phyloP scores from a whole-genome alignment of 1,284 basidiomycete genomes.

The Dichomitus squalens region DNA sequence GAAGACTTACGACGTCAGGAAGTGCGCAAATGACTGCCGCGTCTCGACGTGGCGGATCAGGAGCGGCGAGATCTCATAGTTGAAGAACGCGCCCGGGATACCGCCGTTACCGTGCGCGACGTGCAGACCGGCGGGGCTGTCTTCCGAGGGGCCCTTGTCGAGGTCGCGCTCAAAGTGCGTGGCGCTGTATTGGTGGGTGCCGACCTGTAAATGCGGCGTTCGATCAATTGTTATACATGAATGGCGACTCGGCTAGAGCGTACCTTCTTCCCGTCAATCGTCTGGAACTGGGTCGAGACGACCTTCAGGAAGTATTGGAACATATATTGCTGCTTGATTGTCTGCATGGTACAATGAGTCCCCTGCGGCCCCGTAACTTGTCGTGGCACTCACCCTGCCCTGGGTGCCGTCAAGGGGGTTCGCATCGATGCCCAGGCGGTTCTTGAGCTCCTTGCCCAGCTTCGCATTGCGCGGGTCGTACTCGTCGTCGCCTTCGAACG shows the following conservation, averaged over 20 bases:
- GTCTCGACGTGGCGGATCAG: slow-evolving; percentile 90
- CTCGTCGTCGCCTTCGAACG: slow-evolving; percentile 85
- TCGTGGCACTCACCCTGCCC: slow-evolving; percentile 52
- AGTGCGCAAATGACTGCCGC: slow-evolving; percentile 95
- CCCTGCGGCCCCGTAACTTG: neutral
- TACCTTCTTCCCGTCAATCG: slow-evolving; percentile 75
- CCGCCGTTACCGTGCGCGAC: slow-evolving; percentile 84
- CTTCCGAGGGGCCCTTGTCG: slow-evolving; percentile 56
- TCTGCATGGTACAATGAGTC: slow-evolving; percentile 41
- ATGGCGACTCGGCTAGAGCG: slow-evolving; percentile 25
- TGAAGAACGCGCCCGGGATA: slow-evolving; percentile 90
- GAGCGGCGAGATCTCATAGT: slow-evolving; percentile 98
- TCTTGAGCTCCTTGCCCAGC: slow-evolving; percentile 69
- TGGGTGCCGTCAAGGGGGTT: slow-evolving; percentile 83
- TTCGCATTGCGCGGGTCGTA: slow-evolving; percentile 67
- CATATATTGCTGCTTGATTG: slow-evolving; percentile 79
- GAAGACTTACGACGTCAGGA: slow-evolving; percentile 85
- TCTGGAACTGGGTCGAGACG: slow-evolving; percentile 89
- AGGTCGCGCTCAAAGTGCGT: slow-evolving; percentile 97
- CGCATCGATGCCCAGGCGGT: slow-evolving; percentile 69
- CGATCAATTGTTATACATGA: neutral
- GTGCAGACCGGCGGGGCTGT: slow-evolving; percentile 72
- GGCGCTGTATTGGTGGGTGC: slow-evolving; percentile 90
- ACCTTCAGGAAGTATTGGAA: slow-evolving; percentile 99
- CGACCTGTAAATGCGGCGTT: slow-evolving; percentile 48